Percentiles rank a stretch among this genome's conserved stretches.
Conservation (phyloP, 73 alveolate genomes). For the Paramecium caudatum region DNA sequence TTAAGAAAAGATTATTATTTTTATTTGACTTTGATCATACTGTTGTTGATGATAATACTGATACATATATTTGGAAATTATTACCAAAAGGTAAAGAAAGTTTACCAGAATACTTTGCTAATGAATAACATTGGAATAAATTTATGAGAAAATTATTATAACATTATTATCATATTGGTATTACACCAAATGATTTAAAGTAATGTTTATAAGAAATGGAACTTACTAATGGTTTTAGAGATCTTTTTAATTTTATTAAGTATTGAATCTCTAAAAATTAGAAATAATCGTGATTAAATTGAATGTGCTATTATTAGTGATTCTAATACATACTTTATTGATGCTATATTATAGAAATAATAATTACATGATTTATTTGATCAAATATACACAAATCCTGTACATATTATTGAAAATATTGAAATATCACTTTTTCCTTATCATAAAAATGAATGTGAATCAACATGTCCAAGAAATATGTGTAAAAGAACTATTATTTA, state of each 20-base stretch:
- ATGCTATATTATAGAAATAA: slow-evolving; percentile 65
- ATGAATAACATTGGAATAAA: slow-evolving; percentile 66
- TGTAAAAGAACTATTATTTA: slow-evolving; percentile 63
- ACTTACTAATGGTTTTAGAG: background rate
- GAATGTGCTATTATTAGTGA: slow-evolving; percentile 65
- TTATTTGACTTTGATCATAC: slow-evolving; percentile 74
- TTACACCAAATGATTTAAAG: background rate
- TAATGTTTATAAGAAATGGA: slow-evolving; percentile 53
- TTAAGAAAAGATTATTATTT: slow-evolving; percentile 50
- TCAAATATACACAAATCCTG: slow-evolving; percentile 67
- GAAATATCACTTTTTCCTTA: slow-evolving; percentile 38
- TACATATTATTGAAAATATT: slow-evolving; percentile 23
- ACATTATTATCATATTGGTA: slow-evolving; percentile 55
- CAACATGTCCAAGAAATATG: slow-evolving; percentile 68
- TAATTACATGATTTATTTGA: slow-evolving; percentile 44
- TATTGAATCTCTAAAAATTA: background rate
- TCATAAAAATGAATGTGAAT: slow-evolving; percentile 66
- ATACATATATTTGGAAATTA: slow-evolving; percentile 71
- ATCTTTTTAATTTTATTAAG: slow-evolving; percentile 2
- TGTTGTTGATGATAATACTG: slow-evolving; percentile 69
- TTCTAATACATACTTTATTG: slow-evolving; percentile 70
- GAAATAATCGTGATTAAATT: slow-evolving; percentile 34
- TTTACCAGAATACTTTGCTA: slow-evolving; percentile 59
- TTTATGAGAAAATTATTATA: slow-evolving; percentile 43
- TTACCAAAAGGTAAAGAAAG: slow-evolving; percentile 61